Base-by-base conservation (phyloP, 163 green algal genomes). In the Smithsoniella earleae region DNA sequence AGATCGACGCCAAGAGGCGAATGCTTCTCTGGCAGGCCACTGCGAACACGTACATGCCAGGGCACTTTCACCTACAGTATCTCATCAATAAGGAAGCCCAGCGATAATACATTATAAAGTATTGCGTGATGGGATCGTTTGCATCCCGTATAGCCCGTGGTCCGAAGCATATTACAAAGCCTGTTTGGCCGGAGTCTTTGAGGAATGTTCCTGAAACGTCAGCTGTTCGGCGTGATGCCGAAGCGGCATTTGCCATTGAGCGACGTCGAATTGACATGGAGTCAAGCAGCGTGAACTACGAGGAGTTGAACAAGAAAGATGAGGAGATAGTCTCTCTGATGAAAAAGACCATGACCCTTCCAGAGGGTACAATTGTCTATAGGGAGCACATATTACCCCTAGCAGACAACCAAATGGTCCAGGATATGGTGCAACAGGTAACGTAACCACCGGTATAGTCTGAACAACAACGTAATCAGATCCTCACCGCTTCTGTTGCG, bases 271-370 rank as follows among this genome's bases (percentile, higher is more conserved):
- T 69, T 36, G 58, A 30, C 3, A 4, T n/a, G 22, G 58, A 69
- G 27, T n/a, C 58, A 18, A 36, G 3, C 5, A 33, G 25, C 22
- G 10, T 69, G 25, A 5, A 5, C 28, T 13, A 45, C 6, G 58
- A 69, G 58, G 58, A 69, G n/a, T 13, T 69, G 16, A 69, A 34
- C 25, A 4, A 33, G 30, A 69, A 69, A 13, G 58, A 69, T 45
- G 58, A 69, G 58, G 25, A 69, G 30, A 30, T 34, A 36, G 2
- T 69, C 3, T 30, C 58, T 1, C 58, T 69, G 8, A 69, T 69
- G 58, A 30, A 69, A 33, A 36, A 4, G 5, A 34, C 58, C 25
- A 69, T 69, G 58, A 38, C 4, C 22, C 38, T 31, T n/a, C 31
- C 16, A 6, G 58, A 33, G 6, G 58, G 58, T 6, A 34, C 38